These are phyloP conservation scores for Cercospora janseana DNA, from an alignment of 2,329 filamentous ascomycete genomes.

Conservation along the genomic window DNA sequence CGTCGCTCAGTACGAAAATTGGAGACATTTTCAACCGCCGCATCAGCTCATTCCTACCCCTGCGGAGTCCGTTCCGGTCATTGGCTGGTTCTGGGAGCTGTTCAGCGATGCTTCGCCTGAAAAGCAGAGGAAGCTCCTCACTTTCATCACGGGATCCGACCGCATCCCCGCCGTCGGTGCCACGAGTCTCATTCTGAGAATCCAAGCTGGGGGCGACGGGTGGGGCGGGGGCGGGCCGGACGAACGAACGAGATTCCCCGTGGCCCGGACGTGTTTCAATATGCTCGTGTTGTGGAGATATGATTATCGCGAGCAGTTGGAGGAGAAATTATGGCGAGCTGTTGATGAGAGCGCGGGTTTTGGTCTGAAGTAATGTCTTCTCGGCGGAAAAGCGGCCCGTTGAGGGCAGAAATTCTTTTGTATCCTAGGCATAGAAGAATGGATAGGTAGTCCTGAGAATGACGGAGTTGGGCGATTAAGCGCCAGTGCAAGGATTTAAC, in stretches of 20 bases:
- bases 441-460: too few relatives aligned
- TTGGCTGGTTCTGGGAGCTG: constrained; percentile 86
- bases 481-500: too few relatives aligned
- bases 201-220: constrained; percentile 65
- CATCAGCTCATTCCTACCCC: constrained; percentile 39
- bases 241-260: constrained; percentile 72
- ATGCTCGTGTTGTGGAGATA: constrained; percentile 75
- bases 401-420: background rate
- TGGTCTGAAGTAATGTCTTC: constrained; percentile 66
- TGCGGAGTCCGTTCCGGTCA: constrained; percentile 61
- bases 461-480: too few relatives aligned
- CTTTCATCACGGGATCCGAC: constrained; percentile 88
- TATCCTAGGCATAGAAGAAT: too few relatives aligned
- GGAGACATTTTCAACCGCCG: constrained; percentile 51
- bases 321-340: constrained; percentile 74
- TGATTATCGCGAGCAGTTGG: constrained; percentile 62
- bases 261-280: constrained; percentile 90
- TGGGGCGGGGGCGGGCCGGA: constrained; percentile 43
- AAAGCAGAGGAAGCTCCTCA: constrained; percentile 74
- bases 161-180: constrained; percentile 86
- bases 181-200: constrained; percentile 71
- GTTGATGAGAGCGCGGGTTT: constrained; percentile 91
- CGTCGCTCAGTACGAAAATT: constrained; percentile 80
- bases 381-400: background rate
- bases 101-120: constrained; percentile 64